A percentile compares a stretch with the other conserved stretches of the same genome.
phyloP scores from a whole-genome alignment of 371 early-diverging fungal species.

The Syncephalastrum monosporum region DNA sequence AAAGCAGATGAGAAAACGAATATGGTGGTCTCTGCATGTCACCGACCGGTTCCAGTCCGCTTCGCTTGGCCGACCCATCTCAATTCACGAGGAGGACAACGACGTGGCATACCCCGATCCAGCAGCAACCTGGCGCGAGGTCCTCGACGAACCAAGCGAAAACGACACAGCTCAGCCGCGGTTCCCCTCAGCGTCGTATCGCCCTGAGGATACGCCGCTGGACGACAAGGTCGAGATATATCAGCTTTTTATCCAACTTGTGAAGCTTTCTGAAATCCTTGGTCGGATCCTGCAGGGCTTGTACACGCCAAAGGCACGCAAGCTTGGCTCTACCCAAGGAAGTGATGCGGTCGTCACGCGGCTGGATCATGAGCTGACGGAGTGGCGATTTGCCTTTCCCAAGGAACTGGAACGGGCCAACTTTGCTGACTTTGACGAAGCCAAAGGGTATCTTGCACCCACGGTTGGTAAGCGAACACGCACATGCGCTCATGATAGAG shows the following conservation, averaged over 20 bases:
- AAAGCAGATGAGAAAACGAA: conserved; percentile 43
- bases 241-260: conserved; percentile 40
- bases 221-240: conserved; percentile 30
- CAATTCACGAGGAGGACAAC: conserved; percentile 47
- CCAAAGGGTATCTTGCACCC: conserved; percentile 35
- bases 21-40: conserved; percentile 49
- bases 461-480: conserved; percentile 35
- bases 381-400: conserved; percentile 47
- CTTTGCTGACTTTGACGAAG: conserved; percentile 42
- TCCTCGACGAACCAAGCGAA: conserved; percentile 34
- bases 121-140: conserved; percentile 37
- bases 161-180: conserved; percentile 11
- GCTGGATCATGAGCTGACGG: conserved; percentile 44
- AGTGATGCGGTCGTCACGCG: conserved; percentile 43
- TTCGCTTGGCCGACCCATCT: conserved; percentile 42
- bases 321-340: conserved; percentile 33
- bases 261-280: conserved; percentile 46
- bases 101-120: conserved; percentile 43
- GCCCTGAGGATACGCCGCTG: conserved; percentile 16
- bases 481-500: background rate
- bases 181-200: conserved; percentile 41
- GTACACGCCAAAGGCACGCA: conserved; percentile 46
- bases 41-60: conserved; percentile 48
- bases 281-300: conserved; percentile 46
- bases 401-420: conserved; percentile 30